Base-by-base conservation (phyloP, 345 rosid genomes). In the Citrus inodora region DNA sequence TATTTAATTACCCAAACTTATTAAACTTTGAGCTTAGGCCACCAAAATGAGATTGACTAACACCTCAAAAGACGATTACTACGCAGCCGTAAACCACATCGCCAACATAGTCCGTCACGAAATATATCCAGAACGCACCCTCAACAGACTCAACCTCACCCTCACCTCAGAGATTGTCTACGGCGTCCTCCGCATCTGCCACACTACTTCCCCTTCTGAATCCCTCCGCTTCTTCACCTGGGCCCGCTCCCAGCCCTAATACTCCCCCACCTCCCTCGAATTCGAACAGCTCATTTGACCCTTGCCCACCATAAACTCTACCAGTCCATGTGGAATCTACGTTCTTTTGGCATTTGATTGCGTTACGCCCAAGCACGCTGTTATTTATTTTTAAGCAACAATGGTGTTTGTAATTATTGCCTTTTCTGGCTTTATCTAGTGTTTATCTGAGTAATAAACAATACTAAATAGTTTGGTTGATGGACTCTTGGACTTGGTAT, bases 161-260 rank as follows among this genome's bases (percentile, higher is more conserved):
- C 77, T 90, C 38, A 86, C 86, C 30, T 88, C 97, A 9, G 93
- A 94, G 78, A 92, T 96, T 64, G 97, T 92, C 51, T 90, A 79
- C 82, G 90, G 97, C 62, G 92, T 96, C 62, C 97, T 94, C 62
- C 98, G 93, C 38, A 89, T 95, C 66, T 84, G 91, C 81, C 87
- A 94, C 16, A 11, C 17, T 30, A 80, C 86, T 63, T 89, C 88
- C 46, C 90, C 94, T 53, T 80, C 87, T 24, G 88, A 91, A 42
- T 91, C 95, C n/a, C 77, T 94, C 81, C 89, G 95, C 35, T 95
- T 94, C 93, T 91, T 95, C 89, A 86, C 90, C n/a, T 93, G 98
- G 95, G 97, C 92, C 2, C 87, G 74, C 27, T 85, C 51, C 51
- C 51, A 4, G 16, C 51, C 88, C 37, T 76, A 28, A 61, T 92